phyloP scores from a whole-genome alignment of 2,329 filamentous ascomycete species.

The Phialemoniopsis sp. region DNA sequence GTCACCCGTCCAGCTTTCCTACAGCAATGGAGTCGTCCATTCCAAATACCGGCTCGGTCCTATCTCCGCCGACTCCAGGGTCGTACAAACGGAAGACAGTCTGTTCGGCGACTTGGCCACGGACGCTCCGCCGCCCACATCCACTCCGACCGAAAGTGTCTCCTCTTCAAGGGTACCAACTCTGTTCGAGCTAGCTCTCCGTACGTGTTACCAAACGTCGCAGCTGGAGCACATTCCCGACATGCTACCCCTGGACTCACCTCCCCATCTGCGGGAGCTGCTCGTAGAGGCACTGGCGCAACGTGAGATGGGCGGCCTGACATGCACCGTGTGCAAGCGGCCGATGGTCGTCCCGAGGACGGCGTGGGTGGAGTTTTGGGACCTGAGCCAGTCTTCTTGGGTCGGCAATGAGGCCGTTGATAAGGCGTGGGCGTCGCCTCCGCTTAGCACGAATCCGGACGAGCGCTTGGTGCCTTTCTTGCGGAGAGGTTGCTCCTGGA shows the following conservation, averaged over 20 bases:
- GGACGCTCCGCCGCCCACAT: background rate
- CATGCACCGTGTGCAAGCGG: slow-evolving; percentile 48
- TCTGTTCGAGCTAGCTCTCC: slow-evolving; percentile 45
- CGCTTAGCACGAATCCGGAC: slow-evolving; percentile 22
- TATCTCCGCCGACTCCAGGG: background rate
- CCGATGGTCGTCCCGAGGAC: slow-evolving; percentile 40
- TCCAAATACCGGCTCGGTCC: slow-evolving; percentile 1
- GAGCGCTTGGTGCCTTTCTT: slow-evolving; percentile 40
- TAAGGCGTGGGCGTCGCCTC: slow-evolving; percentile 7
- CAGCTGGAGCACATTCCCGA: slow-evolving; percentile 36
- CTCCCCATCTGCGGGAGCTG: slow-evolving; percentile 31
- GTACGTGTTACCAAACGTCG: slow-evolving; percentile 36
- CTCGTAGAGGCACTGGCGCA: slow-evolving; percentile 34
- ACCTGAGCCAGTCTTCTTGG: slow-evolving; percentile 18
- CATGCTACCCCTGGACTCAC: slow-evolving; percentile 34
- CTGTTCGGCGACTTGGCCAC: background rate
- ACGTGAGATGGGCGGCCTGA: slow-evolving; percentile 41
- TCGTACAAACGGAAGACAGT: slow-evolving; percentile 9
- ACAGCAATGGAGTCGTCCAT: too few relatives aligned
- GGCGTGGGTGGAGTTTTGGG: slow-evolving; percentile 63
- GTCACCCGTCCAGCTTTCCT: slow-evolving; percentile 17
- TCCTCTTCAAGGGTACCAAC: slow-evolving; percentile 32
- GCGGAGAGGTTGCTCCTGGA: slow-evolving; percentile 45
- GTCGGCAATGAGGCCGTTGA: background rate
- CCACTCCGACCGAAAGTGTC: background rate